phyloP scores from a whole-genome alignment of 208 protist genomes.

The Leishmania turanica region DNA sequence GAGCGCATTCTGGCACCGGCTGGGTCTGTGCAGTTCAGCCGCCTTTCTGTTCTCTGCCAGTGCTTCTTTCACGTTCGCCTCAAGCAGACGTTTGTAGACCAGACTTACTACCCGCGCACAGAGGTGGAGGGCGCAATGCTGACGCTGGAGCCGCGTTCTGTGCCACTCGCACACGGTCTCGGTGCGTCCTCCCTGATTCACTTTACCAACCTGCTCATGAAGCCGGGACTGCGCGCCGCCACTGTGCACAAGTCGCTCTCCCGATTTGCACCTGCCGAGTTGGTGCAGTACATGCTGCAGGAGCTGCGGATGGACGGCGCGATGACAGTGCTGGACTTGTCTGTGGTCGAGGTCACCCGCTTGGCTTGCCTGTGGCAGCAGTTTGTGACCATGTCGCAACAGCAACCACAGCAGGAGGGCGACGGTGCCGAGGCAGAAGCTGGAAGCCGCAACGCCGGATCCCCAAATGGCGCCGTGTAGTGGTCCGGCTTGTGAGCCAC shows the following conservation, averaged over 20 bases:
- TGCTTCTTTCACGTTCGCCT: constrained; percentile 80
- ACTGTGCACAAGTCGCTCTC: constrained; percentile 75
- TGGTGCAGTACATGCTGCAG: constrained; percentile 87
- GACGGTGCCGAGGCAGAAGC: neutral
- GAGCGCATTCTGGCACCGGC: constrained; percentile 77
- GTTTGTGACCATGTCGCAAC: constrained; percentile 67
- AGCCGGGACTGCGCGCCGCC: constrained; percentile 56
- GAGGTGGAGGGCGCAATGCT: constrained; percentile 81
- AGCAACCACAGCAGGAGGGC: constrained; percentile 24
- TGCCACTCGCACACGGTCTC: constrained; percentile 48
- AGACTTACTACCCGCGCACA: constrained; percentile 88
- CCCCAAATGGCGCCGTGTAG: neutral
- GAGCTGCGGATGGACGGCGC: constrained; percentile 83
- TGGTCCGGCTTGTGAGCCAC: neutral
- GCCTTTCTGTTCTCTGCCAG: constrained; percentile 82
- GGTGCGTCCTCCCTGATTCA: constrained; percentile 76
- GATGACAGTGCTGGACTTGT: constrained; percentile 77
- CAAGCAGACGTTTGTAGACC: constrained; percentile 79
- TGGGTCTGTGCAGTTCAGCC: constrained; percentile 79
- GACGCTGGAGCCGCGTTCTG: constrained; percentile 73
- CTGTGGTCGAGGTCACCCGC: constrained; percentile 65
- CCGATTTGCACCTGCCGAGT: constrained; percentile 60
- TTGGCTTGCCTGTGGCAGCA: constrained; percentile 74
- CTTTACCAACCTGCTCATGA: constrained; percentile 83
- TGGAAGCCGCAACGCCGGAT: neutral